These are phyloP conservation scores for Phylloporus arenicola DNA, from an alignment of 768 basidiomycete species.

Conservation along the genomic window DNA sequence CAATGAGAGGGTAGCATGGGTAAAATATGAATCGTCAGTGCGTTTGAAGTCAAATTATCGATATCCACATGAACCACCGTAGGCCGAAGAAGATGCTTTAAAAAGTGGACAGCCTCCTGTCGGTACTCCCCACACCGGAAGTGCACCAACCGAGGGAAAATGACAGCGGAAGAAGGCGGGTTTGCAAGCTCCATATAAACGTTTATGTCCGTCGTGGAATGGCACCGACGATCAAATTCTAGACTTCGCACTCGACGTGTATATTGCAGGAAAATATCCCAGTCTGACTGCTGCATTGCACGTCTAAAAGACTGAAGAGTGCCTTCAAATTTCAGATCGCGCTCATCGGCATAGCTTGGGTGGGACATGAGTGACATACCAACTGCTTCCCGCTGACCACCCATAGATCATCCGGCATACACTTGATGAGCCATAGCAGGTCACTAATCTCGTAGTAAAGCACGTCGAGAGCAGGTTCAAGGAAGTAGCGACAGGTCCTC, in stretches of 20 bases:
- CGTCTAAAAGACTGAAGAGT: slow-evolving; percentile 19
- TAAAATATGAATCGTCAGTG: slow-evolving; percentile 15
- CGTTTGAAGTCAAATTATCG: slow-evolving; percentile 25
- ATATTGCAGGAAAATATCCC: slow-evolving; percentile 27
- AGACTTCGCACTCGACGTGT: slow-evolving; percentile 27
- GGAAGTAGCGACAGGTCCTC: slow-evolving; percentile 28
- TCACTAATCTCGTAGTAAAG: slow-evolving; percentile 29
- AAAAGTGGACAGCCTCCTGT: slow-evolving; percentile 19
- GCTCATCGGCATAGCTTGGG: not conserved
- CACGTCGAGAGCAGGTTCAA: slow-evolving; percentile 29
- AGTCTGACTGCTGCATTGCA: slow-evolving; percentile 20
- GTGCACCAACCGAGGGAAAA: slow-evolving; percentile 25
- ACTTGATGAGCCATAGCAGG: slow-evolving; percentile 30
- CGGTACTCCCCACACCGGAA: slow-evolving; percentile 26
- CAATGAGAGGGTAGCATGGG: slow-evolving; percentile 19
- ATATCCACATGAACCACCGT: slow-evolving; percentile 26
- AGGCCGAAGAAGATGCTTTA: slow-evolving; percentile 22
- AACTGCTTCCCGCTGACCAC: slow-evolving; percentile 28
- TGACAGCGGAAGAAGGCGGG: slow-evolving; percentile 13
- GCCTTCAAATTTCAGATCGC: slow-evolving; percentile 5
- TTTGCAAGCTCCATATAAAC: slow-evolving; percentile 17
- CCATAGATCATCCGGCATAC: slow-evolving; percentile 30
- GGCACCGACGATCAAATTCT: slow-evolving; percentile 27
- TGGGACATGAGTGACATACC: slow-evolving; percentile 10
- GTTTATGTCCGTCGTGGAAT: slow-evolving; percentile 15